Evolutionary conservation across 345 rosid species (phyloP).

Genomic region (Populus nigra): DNA sequence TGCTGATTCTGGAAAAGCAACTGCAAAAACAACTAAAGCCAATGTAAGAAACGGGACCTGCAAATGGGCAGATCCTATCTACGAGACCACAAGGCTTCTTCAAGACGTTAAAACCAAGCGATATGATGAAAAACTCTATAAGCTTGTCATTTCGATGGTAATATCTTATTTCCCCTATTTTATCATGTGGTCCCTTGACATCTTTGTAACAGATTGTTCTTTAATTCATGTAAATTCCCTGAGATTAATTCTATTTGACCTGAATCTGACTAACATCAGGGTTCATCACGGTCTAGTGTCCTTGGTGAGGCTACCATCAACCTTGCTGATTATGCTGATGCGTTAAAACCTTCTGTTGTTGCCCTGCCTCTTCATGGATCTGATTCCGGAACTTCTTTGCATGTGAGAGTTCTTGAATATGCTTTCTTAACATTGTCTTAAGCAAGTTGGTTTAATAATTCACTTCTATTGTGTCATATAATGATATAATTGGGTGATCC

Average conservation of each 20-base stretch:
- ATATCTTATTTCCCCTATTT: conserved; percentile 13
- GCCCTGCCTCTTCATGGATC: conserved; percentile 73
- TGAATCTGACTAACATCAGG: conserved; percentile 47
- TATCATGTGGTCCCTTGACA: neutral
- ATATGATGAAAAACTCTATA: conserved; percentile 79
- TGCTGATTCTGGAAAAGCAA: conserved; percentile 87
- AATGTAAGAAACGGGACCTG: conserved; percentile 93
- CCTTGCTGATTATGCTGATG: conserved; percentile 92
- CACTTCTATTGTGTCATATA: neutral
- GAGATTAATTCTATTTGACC: conserved; percentile 16
- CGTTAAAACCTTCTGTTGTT: conserved; percentile 66
- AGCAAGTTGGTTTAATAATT: neutral
- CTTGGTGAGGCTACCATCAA: conserved; percentile 93
- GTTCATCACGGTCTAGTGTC: conserved; percentile 81
- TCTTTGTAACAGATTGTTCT: neutral
- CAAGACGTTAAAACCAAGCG: conserved; percentile 75
- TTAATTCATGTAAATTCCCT: neutral
- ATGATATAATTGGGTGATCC: conserved; percentile 3
- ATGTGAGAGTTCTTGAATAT: conserved; percentile 58
- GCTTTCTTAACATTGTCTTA: conserved; percentile 4
- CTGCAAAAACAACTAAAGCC: conserved; percentile 89
- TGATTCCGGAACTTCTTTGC: conserved; percentile 85
- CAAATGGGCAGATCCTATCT: conserved; percentile 99
- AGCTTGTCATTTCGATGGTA: conserved; percentile 87
- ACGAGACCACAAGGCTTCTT: conserved; percentile 92